These are phyloP conservation scores for Plantago major DNA, from an alignment of 257 asterid genomes.

Conservation along the genomic window DNA sequence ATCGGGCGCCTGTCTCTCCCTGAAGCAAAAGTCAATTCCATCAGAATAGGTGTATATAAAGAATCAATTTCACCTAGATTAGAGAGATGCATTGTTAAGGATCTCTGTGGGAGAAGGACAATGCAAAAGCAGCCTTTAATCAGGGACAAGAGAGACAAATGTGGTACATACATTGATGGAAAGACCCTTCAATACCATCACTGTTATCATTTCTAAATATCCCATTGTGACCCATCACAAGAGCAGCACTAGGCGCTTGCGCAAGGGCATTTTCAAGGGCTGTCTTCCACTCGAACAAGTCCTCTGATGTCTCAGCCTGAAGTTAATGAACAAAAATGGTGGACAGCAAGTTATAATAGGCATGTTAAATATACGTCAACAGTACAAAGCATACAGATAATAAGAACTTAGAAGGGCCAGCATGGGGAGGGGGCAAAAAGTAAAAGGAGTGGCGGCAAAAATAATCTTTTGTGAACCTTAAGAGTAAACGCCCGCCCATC, in stretches of 20 bases:
- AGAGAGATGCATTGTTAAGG: background rate
- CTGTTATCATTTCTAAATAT: slow-evolving; percentile 67
- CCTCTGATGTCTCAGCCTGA: slow-evolving; percentile 89
- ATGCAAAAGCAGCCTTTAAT: slow-evolving; percentile 9
- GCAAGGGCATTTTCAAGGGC: slow-evolving; percentile 91
- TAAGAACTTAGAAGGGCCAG: no score
- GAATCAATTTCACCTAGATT: slow-evolving; percentile 3
- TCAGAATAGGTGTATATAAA: slow-evolving; percentile 20
- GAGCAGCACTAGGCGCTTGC: slow-evolving; percentile 92
- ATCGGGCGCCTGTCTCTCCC: slow-evolving; percentile 92
- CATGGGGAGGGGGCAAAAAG: background rate
- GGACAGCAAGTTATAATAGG: slow-evolving; percentile 4
- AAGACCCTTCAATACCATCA: slow-evolving; percentile 71
- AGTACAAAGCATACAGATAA: background rate
- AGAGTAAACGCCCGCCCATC: slow-evolving; percentile 95
- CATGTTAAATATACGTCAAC: slow-evolving; percentile 11
- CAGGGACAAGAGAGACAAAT: slow-evolving; percentile 14
- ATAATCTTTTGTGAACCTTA: slow-evolving; percentile 40
- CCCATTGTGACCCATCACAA: slow-evolving; percentile 95
- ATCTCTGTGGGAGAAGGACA: slow-evolving; percentile 12
- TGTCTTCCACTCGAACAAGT: slow-evolving; percentile 90
- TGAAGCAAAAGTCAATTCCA: slow-evolving; percentile 30
- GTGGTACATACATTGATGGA: slow-evolving; percentile 63
- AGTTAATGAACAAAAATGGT: slow-evolving; percentile 22
- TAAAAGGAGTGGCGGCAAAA: background rate